A percentile compares a stretch with the other conserved stretches of the same genome.
Conservation (phyloP, 2,329 filamentous ascomycete genomes). For the Fusarium napiforme region DNA sequence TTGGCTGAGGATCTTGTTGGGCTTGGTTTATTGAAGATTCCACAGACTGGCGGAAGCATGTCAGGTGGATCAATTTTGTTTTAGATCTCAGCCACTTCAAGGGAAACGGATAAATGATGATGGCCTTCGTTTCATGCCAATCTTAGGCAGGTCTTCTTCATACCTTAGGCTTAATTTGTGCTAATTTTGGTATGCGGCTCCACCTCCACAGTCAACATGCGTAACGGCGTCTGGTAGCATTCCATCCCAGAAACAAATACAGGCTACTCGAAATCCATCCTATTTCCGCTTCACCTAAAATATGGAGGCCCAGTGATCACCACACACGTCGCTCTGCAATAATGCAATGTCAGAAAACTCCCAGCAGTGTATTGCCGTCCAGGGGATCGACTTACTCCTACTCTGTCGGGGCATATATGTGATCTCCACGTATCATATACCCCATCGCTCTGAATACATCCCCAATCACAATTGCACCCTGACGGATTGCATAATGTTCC, state of each 20-base stretch:
- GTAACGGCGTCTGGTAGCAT: neutral
- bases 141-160: accelerated
- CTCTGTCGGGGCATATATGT: neutral
- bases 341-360: accelerated
- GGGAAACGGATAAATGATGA: accelerated
- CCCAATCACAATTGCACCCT: neutral
- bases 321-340: neutral
- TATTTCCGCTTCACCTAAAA: accelerated
- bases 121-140: neutral
- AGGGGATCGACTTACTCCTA: neutral
- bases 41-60: neutral
- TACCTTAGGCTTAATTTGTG: neutral
- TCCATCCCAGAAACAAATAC: neutral
- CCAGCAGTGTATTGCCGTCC: accelerated
- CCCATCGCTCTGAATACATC: slow-evolving; percentile 1
- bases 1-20: neutral
- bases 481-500: neutral
- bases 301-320: accelerated
- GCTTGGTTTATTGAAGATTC: neutral
- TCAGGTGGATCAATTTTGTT: neutral
- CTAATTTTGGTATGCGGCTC: neutral
- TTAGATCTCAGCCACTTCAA: accelerated
- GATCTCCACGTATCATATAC: neutral
- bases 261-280: neutral
- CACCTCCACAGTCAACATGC: neutral